A percentile compares a stretch with the other conserved stretches of the same genome.
Conservation (phyloP, 2,329 filamentous ascomycete genomes). For the Trichoderma koningiopsis region DNA sequence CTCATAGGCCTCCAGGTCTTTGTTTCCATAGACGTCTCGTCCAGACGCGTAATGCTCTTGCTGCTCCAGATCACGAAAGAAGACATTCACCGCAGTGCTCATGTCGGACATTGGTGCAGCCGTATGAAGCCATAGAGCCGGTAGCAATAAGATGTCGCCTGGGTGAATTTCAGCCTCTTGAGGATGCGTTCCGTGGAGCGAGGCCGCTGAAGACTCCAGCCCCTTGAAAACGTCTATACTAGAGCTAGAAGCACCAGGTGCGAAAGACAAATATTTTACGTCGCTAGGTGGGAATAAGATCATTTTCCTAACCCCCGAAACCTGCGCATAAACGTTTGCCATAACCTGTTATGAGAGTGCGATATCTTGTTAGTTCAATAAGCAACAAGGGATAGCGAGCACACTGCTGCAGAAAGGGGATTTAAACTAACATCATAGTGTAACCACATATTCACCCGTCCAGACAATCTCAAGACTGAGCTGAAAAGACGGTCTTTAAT, state of each 20-base stretch:
- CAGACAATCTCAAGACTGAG: constrained; percentile 77
- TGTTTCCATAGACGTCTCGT: constrained; percentile 84
- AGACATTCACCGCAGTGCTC: constrained; percentile 85
- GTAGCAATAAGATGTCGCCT: constrained; percentile 79
- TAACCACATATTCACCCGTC: constrained; percentile 82
- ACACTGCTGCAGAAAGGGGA: background rate
- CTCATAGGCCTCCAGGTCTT: constrained; percentile 82
- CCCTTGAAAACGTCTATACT: constrained; percentile 69
- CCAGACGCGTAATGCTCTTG: constrained; percentile 67
- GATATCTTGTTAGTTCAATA: constrained; percentile 16
- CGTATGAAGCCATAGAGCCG: constrained; percentile 82
- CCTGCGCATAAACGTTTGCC: constrained; percentile 83
- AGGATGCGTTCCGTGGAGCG: constrained; percentile 58
- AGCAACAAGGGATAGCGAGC: background rate
- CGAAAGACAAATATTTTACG: constrained; percentile 68
- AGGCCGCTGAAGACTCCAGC: constrained; percentile 42
- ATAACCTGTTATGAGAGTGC: constrained; percentile 62
- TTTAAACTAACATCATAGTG: constrained; percentile 71
- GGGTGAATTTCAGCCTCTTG: constrained; percentile 66
- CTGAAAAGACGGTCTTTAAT: constrained; percentile 70
- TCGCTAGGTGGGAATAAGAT: constrained; percentile 79
- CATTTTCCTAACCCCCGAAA: constrained; percentile 71
- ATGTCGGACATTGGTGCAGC: constrained; percentile 59
- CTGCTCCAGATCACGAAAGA: constrained; percentile 70
- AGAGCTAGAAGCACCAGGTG: constrained; percentile 78